Evolutionary conservation across 129 eudicot genomes (phyloP), one percentile per base, ranked within the genome.

Genomic region (Smallanthus sonchifolius): DNA sequence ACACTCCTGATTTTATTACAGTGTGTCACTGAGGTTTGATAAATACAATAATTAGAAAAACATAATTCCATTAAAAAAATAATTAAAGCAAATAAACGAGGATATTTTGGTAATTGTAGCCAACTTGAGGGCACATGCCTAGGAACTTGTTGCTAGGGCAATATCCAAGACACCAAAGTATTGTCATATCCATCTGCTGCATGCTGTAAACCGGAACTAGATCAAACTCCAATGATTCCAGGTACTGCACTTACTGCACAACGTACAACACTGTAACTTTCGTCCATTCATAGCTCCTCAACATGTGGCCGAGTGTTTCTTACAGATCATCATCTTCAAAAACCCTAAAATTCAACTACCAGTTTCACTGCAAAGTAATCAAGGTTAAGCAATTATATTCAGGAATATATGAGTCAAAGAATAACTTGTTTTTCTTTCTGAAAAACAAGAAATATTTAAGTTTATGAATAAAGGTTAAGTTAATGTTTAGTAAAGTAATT

Each of bases 61-160:
- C 30, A 24, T 24, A 24, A 24, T 24, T 24, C 30, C 30, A 24
- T 24, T 24, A 24, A 24, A 24, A 24, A 24, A 24, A 24, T 38
- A 38, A 38, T 38, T 6, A 38, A 38, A 38, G 42, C 42, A 38
- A 38, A 38, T 38, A 0, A 2, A 38, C 42, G 36, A 75, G 73
- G 79, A 65, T 75, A 75, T 51, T 75, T 75, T 49, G 79, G 73
- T 75, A 75, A 75, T 51, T 49, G 73, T 70, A 75, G 52, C 42
- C 43, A 65, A 70, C 51, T 36, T 34, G 60, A 30, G 19, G n/a
- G 30, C 59, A 60, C 36, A 48, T 63, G 78, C 52, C 79, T 75
- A 10, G 79, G 79, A 75, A 75, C 79, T 75, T 75, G 79, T 37
- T 75, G n/a, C 67, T 74, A 63, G 78, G 70, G 78, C 78, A 74